phyloP scores from a whole-genome alignment of 306 rosid genomes.

The Prosopis cineraria region DNA sequence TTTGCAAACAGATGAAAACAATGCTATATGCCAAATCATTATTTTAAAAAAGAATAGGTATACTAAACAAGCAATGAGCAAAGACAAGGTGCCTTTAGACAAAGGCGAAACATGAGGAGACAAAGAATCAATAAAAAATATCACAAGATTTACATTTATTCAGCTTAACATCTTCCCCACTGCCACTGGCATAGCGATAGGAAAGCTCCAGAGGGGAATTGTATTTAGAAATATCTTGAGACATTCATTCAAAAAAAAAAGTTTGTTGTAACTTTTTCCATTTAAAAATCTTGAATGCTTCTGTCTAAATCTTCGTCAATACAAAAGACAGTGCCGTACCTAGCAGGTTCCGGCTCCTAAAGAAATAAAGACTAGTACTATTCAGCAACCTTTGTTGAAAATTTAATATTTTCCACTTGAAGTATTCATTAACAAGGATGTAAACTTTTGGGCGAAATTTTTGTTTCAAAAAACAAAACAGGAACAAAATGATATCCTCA shows the following conservation, averaged over 20 bases:
- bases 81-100: neutral
- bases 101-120: neutral
- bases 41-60: neutral
- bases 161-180: neutral
- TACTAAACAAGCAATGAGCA: neutral
- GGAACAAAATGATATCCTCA: neutral
- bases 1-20: neutral
- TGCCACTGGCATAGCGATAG: neutral
- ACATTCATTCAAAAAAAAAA: neutral
- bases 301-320: neutral
- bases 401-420: neutral
- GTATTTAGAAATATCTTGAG: neutral
- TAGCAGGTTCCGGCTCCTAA: neutral
- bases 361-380: neutral
- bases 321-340: neutral
- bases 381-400: neutral
- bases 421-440: neutral
- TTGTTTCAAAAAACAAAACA: neutral
- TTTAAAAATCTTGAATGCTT: neutral
- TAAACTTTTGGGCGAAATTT: neutral
- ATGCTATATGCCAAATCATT: neutral
- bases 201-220: neutral
- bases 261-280: neutral
- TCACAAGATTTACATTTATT: neutral
- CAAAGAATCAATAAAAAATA: neutral